A percentile compares a stretch with the other conserved stretches of the same genome.
phyloP scores from a whole-genome alignment of 2,329 filamentous ascomycete species.

The Phoma sp. region DNA sequence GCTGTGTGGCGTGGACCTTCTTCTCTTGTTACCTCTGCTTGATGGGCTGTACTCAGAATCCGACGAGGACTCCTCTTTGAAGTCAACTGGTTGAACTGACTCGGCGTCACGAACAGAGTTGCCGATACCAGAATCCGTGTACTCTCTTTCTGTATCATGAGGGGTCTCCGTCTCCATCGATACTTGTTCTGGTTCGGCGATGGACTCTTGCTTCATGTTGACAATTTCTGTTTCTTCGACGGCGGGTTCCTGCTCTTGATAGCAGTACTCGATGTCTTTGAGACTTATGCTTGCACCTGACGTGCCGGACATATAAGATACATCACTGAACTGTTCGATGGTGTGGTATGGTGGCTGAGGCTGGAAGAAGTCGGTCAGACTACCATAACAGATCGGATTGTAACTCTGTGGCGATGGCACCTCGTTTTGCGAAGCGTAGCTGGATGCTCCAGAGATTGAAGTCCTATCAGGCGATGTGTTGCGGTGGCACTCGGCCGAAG shows the following conservation, averaged over 20 bases:
- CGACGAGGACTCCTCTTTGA: constrained; percentile 37
- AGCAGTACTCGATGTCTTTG: constrained; percentile 44
- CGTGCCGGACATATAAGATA: constrained; percentile 19
- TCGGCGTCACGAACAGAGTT: constrained; percentile 44
- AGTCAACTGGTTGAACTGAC: constrained; percentile 43
- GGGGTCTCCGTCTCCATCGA: constrained; percentile 25
- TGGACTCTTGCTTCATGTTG: constrained; percentile 32
- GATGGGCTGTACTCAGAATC: constrained; percentile 47
- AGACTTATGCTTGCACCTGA: constrained; percentile 32
- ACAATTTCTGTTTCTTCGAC: constrained; percentile 34
- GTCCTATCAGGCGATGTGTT: constrained; percentile 45
- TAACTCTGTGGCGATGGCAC: constrained; percentile 33
- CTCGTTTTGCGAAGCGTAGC: constrained; percentile 40
- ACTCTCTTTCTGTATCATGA: constrained; percentile 19
- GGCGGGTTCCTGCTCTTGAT: constrained; percentile 30
- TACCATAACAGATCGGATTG: constrained; percentile 26
- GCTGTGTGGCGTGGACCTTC: constrained; percentile 37
- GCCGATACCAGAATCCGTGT: constrained; percentile 37
- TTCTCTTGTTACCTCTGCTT: constrained; percentile 27
- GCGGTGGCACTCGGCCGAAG: constrained; percentile 27
- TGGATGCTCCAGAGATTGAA: constrained; percentile 41
- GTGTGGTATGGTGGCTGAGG: constrained; percentile 26
- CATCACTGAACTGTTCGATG: constrained; percentile 23
- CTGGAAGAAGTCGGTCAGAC: constrained; percentile 27
- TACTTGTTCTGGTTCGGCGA: constrained; percentile 18